Base-by-base conservation (phyloP, 1,284 basidiomycete genomes). In the Papiliotrema laurentii region DNA sequence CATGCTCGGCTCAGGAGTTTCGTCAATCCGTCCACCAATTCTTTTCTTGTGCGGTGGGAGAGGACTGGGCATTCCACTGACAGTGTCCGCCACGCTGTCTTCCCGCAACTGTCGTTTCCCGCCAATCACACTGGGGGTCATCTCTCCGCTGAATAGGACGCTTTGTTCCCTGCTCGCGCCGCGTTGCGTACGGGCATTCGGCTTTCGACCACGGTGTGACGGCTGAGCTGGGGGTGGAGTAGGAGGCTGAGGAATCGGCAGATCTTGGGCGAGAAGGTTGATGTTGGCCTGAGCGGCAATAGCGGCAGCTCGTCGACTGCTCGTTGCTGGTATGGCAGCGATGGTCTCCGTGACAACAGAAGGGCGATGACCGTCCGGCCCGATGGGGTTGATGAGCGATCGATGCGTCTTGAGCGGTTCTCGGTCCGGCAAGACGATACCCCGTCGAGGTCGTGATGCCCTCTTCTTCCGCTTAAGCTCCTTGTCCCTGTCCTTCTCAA, bases 401-500 rank as follows among this genome's bases (percentile, higher is more conserved):
- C 96, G 84, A 71, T 87, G 86, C 9, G 96, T 97, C 73, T 91
- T 83, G 64, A 87, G 82, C 2, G 90, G 87, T 58, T 98, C 94
- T 46, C 93, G 84, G 66, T 98, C 96, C 0, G 94, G 92, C 14
- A 97, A 76, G 2, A 83, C 83, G 54, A 96, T 79, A n/a, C 90
- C 92, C 42, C 93, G 80, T 45, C 92, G 80, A 4, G 89, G 91
- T 52, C 93, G 83, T 0, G 88, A 91, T 60, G 88, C 87, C 41
- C 92, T 81, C 54, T 79, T 77, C 54, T 89, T 81, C 37, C 91
- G 82, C 60, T 84, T 84, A 56, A 88, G 80, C 60, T 97, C 91
- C 74, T 89, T 89, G 73, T 97, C 94, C 47, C 91, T 81, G 59
- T 97, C 93, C 68, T 87, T 87, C 72, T 98, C 94, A 61, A 85